Evolutionary conservation across 352 stramenopile genomes (phyloP).

Genomic region (Peronospora farinosa): DNA sequence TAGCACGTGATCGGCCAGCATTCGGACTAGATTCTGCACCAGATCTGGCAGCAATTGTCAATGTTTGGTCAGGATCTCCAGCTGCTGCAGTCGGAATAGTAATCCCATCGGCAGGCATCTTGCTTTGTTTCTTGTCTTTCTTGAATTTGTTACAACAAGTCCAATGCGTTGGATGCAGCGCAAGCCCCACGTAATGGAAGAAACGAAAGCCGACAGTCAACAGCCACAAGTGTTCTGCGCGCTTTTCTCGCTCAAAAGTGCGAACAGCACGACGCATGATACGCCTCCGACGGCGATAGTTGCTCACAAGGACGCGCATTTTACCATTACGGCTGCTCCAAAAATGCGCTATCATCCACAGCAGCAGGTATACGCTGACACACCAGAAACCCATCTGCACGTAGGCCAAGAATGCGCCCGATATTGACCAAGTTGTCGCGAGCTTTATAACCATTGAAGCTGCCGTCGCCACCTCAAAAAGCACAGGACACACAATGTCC

Average conservation of each 20-base stretch:
- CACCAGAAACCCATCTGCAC: slow-evolving; percentile 65
- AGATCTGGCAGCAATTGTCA: slow-evolving; percentile 3
- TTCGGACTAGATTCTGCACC: slow-evolving; percentile 7
- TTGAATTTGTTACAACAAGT: slow-evolving; percentile 18
- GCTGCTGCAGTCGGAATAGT: slow-evolving; percentile 24
- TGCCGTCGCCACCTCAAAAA: slow-evolving; percentile 63
- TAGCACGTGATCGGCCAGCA: slow-evolving; percentile 7
- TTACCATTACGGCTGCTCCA: slow-evolving; percentile 74
- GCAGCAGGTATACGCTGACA: slow-evolving; percentile 46
- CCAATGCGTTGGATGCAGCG: slow-evolving; percentile 40
- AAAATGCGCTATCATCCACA: slow-evolving; percentile 74
- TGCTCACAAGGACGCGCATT: slow-evolving; percentile 71
- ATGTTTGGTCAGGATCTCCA: slow-evolving; percentile 9
- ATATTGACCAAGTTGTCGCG: slow-evolving; percentile 44
- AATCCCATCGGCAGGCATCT: slow-evolving; percentile 21
- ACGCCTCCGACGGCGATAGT: slow-evolving; percentile 60
- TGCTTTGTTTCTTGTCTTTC: slow-evolving; percentile 16
- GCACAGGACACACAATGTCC: slow-evolving; percentile 62
- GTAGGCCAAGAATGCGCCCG: slow-evolving; percentile 62
- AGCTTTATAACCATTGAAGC: slow-evolving; percentile 46
- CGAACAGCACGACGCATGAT: slow-evolving; percentile 46
- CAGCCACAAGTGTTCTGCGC: slow-evolving; percentile 60
- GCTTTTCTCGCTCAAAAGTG: slow-evolving; percentile 51
- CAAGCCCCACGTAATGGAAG: slow-evolving; percentile 46
- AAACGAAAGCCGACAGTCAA: slow-evolving; percentile 75